Percentiles rank a stretch among this genome's conserved stretches.
These are phyloP conservation scores for Pseudogymnoascus sp. DNA, from an alignment of 2,329 filamentous ascomycete genomes.

Conservation along the genomic window DNA sequence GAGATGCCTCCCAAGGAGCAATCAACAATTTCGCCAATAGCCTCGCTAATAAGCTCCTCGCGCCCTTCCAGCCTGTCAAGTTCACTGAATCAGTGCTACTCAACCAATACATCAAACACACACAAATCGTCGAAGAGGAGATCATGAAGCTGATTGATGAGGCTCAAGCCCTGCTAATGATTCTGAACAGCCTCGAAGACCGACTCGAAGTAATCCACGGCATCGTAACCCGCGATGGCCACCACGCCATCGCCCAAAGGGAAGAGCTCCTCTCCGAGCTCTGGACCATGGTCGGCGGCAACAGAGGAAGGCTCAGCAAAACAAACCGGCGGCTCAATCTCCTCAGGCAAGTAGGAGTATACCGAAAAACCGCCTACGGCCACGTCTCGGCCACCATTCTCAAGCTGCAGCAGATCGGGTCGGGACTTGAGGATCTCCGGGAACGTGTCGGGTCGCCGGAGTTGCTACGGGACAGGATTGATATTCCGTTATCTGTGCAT, in stretches of 20 bases:
- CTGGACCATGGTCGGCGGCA: slow-evolving; percentile 70
- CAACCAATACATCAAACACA: slow-evolving; percentile 70
- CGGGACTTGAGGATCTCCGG: slow-evolving; percentile 63
- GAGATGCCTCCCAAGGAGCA: slow-evolving; percentile 22
- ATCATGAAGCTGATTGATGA: slow-evolving; percentile 62
- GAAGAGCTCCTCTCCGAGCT: slow-evolving; percentile 63
- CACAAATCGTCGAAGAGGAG: slow-evolving; percentile 61
- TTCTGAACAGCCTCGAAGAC: slow-evolving; percentile 62
- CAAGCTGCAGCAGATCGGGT: slow-evolving; percentile 67
- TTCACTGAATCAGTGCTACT: slow-evolving; percentile 58
- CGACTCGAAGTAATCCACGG: slow-evolving; percentile 64
- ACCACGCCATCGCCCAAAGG: slow-evolving; percentile 50
- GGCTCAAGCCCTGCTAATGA: slow-evolving; percentile 59
- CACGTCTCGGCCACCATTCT: slow-evolving; percentile 66
- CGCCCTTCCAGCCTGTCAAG: slow-evolving; percentile 56
- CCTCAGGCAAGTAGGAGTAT: slow-evolving; percentile 57
- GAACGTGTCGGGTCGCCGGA: slow-evolving; percentile 64
- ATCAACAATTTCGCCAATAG: slow-evolving; percentile 37
- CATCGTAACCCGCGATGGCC: slow-evolving; percentile 58
- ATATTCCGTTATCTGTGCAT: slow-evolving; percentile 64
- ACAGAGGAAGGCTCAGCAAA: slow-evolving; percentile 52
- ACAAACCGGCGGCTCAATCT: slow-evolving; percentile 58
- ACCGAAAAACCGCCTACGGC: slow-evolving; percentile 57
- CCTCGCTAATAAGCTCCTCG: slow-evolving; percentile 36
- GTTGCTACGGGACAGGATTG: slow-evolving; percentile 43